phyloP scores from a whole-genome alignment of 805 yeast species.

The Saccharomycopsis fibuligera region DNA sequence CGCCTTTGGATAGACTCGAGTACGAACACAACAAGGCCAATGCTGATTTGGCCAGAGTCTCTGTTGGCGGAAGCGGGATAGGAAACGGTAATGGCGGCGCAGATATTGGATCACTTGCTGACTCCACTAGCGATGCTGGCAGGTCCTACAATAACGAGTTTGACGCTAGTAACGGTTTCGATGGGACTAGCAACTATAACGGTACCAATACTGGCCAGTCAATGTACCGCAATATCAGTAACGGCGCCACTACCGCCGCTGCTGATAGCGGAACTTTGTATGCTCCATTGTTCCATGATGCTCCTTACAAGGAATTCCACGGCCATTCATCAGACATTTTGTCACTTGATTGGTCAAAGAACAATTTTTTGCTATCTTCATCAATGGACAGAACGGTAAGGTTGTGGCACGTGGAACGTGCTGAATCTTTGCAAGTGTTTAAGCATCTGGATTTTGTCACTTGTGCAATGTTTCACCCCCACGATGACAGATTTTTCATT shows the following conservation, averaged over 20 bases:
- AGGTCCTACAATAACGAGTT: too few species aligned
- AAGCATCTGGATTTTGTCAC: slow-evolving; percentile 79
- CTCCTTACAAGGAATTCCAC: slow-evolving; percentile 50
- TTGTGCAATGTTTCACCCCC: slow-evolving; percentile 70
- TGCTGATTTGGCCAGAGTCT: not conserved
- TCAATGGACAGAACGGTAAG: slow-evolving; percentile 81
- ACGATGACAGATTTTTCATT: slow-evolving; percentile 79
- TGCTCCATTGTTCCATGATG: slow-evolving; percentile 75
- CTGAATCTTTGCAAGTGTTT: slow-evolving; percentile 55
- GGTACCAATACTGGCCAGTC: too few species aligned
- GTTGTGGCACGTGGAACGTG: slow-evolving; percentile 78
- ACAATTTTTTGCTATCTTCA: slow-evolving; percentile 70
- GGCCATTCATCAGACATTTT: slow-evolving; percentile 70
- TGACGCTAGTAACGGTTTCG: too few species aligned
- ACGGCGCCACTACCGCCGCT: not conserved
- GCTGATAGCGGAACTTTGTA: slow-evolving; percentile 26
- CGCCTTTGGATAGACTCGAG: slow-evolving; percentile 61
- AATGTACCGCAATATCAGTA: too few species aligned
- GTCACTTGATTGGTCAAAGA: slow-evolving; percentile 84
- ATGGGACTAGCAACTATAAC: too few species aligned
- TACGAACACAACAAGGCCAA: slow-evolving; percentile 23
- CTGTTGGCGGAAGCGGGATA: too few species aligned
- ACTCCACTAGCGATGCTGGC: too few species aligned
- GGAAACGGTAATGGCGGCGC: too few species aligned
- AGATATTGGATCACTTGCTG: too few species aligned